Evolutionary conservation across 352 stramenopile genomes (phyloP).

Genomic region (Globisporangium orthogonon): DNA sequence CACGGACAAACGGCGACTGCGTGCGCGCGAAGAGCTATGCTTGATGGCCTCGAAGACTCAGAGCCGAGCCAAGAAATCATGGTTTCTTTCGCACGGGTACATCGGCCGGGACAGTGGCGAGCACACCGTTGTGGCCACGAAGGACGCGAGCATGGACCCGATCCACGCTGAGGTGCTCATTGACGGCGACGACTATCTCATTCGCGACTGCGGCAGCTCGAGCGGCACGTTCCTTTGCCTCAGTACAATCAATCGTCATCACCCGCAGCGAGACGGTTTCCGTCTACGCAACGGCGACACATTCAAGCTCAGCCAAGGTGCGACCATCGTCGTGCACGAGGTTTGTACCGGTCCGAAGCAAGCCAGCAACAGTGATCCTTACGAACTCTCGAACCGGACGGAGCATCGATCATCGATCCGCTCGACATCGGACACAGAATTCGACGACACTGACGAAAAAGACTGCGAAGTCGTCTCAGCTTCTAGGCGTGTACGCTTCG

Average conservation of each 20-base stretch:
- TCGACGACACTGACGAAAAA: background rate
- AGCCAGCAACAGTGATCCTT: background rate
- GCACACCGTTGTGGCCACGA: slow-evolving; percentile 39
- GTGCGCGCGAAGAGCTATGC: slow-evolving; percentile 50
- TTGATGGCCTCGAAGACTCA: slow-evolving; percentile 32
- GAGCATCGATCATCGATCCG: background rate
- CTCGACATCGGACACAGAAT: slow-evolving; percentile 8
- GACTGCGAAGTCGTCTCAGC: background rate
- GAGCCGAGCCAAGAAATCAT: slow-evolving; percentile 37
- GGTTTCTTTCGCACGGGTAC: slow-evolving; percentile 51
- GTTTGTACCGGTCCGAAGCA: slow-evolving; percentile 4
- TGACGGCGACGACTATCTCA: slow-evolving; percentile 55
- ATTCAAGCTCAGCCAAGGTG: slow-evolving; percentile 32
- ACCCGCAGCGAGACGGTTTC: slow-evolving; percentile 63
- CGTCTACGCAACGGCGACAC: slow-evolving; percentile 43
- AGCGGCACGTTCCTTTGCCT: slow-evolving; percentile 64
- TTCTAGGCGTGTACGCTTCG: slow-evolving; percentile 22
- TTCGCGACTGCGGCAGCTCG: slow-evolving; percentile 40
- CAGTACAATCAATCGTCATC: slow-evolving; percentile 57
- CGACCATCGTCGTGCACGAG: slow-evolving; percentile 21
- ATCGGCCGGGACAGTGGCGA: slow-evolving; percentile 55
- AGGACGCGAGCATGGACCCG: slow-evolving; percentile 54
- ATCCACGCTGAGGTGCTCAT: slow-evolving; percentile 56
- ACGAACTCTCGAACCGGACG: background rate
- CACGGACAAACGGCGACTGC: slow-evolving; percentile 23